A percentile compares a stretch with the other conserved stretches of the same genome.
Conservation (phyloP, 352 stramenopile genomes). For the Phytopythium cucurbitacearum region DNA sequence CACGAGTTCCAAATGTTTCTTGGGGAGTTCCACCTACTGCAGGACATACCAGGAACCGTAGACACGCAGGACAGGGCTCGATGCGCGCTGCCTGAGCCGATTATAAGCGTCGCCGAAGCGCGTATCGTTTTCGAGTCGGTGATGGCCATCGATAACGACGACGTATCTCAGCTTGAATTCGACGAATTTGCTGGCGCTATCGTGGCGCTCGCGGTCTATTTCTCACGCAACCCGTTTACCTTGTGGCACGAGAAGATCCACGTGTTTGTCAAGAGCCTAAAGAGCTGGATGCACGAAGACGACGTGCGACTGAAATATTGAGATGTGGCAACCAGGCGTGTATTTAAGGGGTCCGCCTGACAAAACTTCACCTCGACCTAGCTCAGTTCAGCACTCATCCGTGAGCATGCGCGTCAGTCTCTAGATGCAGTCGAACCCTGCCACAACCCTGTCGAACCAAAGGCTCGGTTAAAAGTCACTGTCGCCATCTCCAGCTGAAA, state of each 20-base stretch:
- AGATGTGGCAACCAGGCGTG: neutral
- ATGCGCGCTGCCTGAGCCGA: neutral
- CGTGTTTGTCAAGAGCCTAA: constrained; percentile 27
- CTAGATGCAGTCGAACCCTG: no score
- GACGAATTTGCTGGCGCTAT: constrained; percentile 51
- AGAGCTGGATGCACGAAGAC: constrained; percentile 1
- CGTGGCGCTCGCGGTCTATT: constrained; percentile 36
- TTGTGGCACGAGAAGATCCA: constrained; percentile 55
- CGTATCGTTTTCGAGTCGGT: constrained; percentile 37
- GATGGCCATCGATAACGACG: constrained; percentile 51
- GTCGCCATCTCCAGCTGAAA: constrained; percentile 48
- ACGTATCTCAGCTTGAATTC: constrained; percentile 51
- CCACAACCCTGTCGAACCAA: no score
- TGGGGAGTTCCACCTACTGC: constrained; percentile 21
- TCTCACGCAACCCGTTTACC: constrained; percentile 43
- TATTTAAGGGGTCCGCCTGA: neutral
- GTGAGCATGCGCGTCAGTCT: no score
- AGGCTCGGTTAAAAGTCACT: constrained; percentile 28
- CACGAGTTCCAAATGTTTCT: constrained; percentile 42
- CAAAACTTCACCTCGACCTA: no score
- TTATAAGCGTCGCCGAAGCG: constrained; percentile 17
- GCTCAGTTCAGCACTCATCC: no score
- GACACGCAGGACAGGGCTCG: neutral
- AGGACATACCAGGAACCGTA: neutral
- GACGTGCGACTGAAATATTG: constrained; percentile 5